Conservation (phyloP, 768 basidiomycete genomes). For the Kwoniella dendrophila region DNA sequence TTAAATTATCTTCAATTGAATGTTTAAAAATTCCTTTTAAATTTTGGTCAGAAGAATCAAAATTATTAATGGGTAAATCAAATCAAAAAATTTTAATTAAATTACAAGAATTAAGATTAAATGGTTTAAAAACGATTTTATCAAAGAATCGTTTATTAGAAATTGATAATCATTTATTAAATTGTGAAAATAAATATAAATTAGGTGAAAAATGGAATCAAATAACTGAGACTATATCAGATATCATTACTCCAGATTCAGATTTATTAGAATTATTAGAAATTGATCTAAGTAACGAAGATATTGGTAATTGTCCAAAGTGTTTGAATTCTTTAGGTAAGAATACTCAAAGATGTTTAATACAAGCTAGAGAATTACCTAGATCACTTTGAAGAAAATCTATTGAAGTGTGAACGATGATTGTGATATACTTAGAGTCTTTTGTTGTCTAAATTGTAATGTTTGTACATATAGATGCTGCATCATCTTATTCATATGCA, state of each 20-base stretch:
- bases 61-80: conserved; percentile 33
- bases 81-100: conserved; percentile 15
- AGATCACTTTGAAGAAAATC: conserved; percentile 29
- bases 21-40: conserved; percentile 24
- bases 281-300: conserved; percentile 33
- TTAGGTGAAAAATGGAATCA: conserved; percentile 28
- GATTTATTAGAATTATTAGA: conserved; percentile 38
- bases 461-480: too few relatives aligned
- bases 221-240: conserved; percentile 12
- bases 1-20: conserved; percentile 29
- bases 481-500: too few relatives aligned
- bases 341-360: conserved; percentile 31
- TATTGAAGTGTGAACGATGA: too few relatives aligned
- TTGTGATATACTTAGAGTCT: too few relatives aligned
- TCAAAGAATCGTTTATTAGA: conserved; percentile 7
- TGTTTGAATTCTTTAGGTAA: conserved; percentile 36
- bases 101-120: conserved; percentile 23
- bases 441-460: too few relatives aligned
- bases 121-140: conserved; percentile 34
- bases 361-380: conserved; percentile 34
- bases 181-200: conserved; percentile 14
- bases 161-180: conserved; percentile 24
- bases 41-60: conserved; percentile 30
- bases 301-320: conserved; percentile 29
- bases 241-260: conserved; percentile 7